Base-by-base conservation (phyloP, 2,329 filamentous ascomycete species). In the Arthrocladium fulminans region DNA sequence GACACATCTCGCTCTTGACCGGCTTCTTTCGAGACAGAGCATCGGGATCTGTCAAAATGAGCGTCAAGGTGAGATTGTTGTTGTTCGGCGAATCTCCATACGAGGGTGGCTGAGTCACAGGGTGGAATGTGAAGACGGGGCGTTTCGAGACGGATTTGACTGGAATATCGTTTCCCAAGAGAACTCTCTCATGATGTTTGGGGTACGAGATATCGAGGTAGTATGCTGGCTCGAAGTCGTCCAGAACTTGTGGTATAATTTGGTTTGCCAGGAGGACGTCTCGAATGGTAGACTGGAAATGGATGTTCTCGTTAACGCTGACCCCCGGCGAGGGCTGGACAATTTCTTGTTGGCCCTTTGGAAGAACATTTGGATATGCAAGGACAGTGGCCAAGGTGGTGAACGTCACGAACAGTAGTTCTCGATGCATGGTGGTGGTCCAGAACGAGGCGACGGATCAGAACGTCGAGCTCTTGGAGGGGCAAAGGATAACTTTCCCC, bases 21-120 rank as follows among this genome's bases (percentile, higher is more conserved):
- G 76, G 75, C 51, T 79, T 60, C 1, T 72, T 62, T 37, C 71
- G 69, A 7, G 69, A 73, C 2, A 73, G 75, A n/a, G 76, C 76
- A 60, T 80, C 76, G 0, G 77, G 77, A 57, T 80, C 76, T 1
- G 76, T 79, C 3, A 80, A 63, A 9, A 70, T 67, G 44, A 80
- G 52, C 3, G 71, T 71, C 50, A 76, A 73, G 32, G 52, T 55
- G 12, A 54, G 50, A 38, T 66, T 60, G 45, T 61, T 58, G 8
- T 59, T 12, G 51, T 59, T 25, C 54, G 37, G 50, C 48, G 52
- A 32, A 57, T 54, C 6, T 57, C 50, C 20, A 40, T 38, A 46
- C 37, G 30, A 34, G 15, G 41, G 42, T 32, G 48, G 48, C n/a
- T 32, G 32, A 3, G 56, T 55, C 23, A 63, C 57, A 25, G 67